Base-by-base conservation (phyloP, 176 grass and related monocot genomes). In the Aegilops speltoides region DNA sequence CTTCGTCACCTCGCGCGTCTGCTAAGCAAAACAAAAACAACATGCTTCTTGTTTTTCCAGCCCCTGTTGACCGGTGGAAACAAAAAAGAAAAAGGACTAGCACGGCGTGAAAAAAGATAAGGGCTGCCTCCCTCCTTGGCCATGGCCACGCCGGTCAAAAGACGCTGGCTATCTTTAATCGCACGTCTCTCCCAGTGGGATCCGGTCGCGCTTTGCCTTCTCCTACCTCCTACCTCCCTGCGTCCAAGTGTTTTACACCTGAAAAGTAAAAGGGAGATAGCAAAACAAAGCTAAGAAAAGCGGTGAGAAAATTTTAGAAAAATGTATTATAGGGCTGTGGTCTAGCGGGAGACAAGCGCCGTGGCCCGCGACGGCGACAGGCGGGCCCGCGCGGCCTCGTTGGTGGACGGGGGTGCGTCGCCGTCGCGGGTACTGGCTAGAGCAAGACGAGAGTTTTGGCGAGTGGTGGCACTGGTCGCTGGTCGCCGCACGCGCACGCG, bases 171-270 rank as follows among this genome's bases (percentile, higher is more conserved):
- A 84, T 54, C 75, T 90, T 87, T 46, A 29, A 0, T 22, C 1
- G 80, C 85, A 84, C 80, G 84, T 59, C 67, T 87, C 66, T 32
- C 31, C 73, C 23, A 3, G 52, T 81, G 83, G 63, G 78, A 86
- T 89, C 68, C 68, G 83, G 83, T 82, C 88, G 78, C 41, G 78
- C n/a, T 48, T 25, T 75, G 72, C 40, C 7, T 19, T 20, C 20
- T 22, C 1, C 45, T 14, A 4, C 40, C 40, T 41, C 40, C 40
- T 3, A 0, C 41, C 41, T 45, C 41, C 66, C 14, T 41, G 29
- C 61, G 23, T 22, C 41, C 9, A 54, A 61, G 26, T 67, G n/a
- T 76, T 65, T 64, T 14, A 37, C 65, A 54, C 65, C 25, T 31
- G 1, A 67, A 19, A 45, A 57, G 23, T 71, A 61, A 64, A 19